These are phyloP conservation scores for Pythium coloratum DNA, from an alignment of 352 stramenopile genomes.

Conservation along the genomic window DNA sequence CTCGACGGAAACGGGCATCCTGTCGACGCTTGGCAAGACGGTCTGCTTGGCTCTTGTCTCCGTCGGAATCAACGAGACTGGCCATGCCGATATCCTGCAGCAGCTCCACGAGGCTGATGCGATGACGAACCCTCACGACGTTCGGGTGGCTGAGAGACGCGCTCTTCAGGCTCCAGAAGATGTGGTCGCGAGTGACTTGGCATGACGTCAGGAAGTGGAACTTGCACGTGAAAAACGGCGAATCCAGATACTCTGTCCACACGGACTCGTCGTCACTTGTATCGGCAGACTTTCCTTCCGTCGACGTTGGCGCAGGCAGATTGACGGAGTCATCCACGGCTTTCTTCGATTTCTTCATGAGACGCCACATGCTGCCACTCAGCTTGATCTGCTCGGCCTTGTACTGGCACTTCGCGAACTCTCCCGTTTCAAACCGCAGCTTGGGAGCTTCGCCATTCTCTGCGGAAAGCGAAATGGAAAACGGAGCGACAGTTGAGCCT, in stretches of 20 bases:
- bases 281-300: not conserved
- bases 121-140: slow-evolving; percentile 61
- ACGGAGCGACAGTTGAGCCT: slow-evolving; percentile 46
- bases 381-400: slow-evolving; percentile 53
- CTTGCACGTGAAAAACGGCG: slow-evolving; percentile 57
- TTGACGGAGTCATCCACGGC: slow-evolving; percentile 17
- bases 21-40: slow-evolving; percentile 16
- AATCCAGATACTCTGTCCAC: slow-evolving; percentile 73
- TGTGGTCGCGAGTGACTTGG: slow-evolving; percentile 71
- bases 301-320: not conserved
- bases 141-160: slow-evolving; percentile 63
- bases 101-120: slow-evolving; percentile 57
- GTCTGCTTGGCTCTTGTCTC: not conserved
- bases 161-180: slow-evolving; percentile 69
- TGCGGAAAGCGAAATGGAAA: slow-evolving; percentile 52
- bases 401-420: slow-evolving; percentile 74
- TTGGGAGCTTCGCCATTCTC: slow-evolving; percentile 40
- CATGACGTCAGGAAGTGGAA: slow-evolving; percentile 77
- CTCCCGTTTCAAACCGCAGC: slow-evolving; percentile 56
- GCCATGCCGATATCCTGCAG: slow-evolving; percentile 64
- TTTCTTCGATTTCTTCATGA: slow-evolving; percentile 40
- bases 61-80: slow-evolving; percentile 40
- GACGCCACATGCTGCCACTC: slow-evolving; percentile 49
- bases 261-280: slow-evolving; percentile 23
- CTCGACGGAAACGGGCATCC: slow-evolving; percentile 38